phyloP scores from a whole-genome alignment of 495 filamentous ascomycete species.

The Penicillium argentinense region DNA sequence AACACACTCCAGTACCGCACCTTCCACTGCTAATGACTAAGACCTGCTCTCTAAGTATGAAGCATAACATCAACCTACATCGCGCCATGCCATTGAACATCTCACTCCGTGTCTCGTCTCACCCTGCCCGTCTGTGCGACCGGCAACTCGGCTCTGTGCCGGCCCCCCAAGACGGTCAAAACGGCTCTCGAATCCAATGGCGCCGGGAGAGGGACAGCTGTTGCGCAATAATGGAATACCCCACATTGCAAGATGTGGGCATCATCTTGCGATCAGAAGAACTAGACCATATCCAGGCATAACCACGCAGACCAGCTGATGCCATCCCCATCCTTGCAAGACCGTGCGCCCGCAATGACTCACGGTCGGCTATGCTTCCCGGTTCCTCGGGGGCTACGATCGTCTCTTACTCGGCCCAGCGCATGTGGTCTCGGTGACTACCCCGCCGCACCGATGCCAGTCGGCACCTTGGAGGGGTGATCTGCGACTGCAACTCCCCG shows the following conservation, averaged over 20 bases:
- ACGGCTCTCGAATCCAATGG: too few relatives aligned
- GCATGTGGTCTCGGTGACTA: conserved; percentile 17
- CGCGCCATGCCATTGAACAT: neutral
- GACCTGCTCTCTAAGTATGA: too few relatives aligned
- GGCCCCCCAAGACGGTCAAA: too few relatives aligned
- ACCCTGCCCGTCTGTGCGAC: too few relatives aligned
- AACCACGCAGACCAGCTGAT: conserved; percentile 1
- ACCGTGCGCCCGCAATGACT: conserved; percentile 25
- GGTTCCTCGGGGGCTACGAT: conserved; percentile 4
- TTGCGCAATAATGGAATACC: too few relatives aligned
- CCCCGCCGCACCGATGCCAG: too few relatives aligned
- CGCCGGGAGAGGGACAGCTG: too few relatives aligned
- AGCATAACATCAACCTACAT: too few relatives aligned
- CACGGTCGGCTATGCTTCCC: conserved; percentile 20
- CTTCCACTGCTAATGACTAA: too few relatives aligned
- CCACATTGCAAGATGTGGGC: conserved; percentile 17
- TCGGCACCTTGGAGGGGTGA: too few relatives aligned
- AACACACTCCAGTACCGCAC: too few relatives aligned
- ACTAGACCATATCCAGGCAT: neutral
- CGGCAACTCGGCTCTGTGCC: conserved; percentile 1
- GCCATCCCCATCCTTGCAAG: neutral
- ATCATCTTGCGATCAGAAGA: conserved; percentile 20
- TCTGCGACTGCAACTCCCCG: too few relatives aligned
- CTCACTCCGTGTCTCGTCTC: neutral
- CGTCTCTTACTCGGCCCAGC: conserved; percentile 3